phyloP scores from a whole-genome alignment of 164 flowering plant species.

The Vitis vinifera region ASM3070453v1 NC_081808.1:491501-492000 shows the following conservation, averaged over 20 bases:
- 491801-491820: slow-evolving; percentile 95
- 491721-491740: background rate
- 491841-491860: slow-evolving; percentile 74
- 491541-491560: no score
- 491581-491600: no score
- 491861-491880: slow-evolving; percentile 84
- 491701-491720: slow-evolving; percentile 1
- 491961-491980: slow-evolving; percentile 98
- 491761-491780: background rate
- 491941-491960: slow-evolving; percentile 84
- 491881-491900: slow-evolving; percentile 97
- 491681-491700: background rate
- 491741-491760: background rate
- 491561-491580: no score
- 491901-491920: slow-evolving; percentile 86
- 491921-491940: slow-evolving; percentile 97
- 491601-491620: no score
- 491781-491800: slow-evolving; percentile 15
- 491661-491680: background rate
- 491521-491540: no score
- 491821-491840: slow-evolving; percentile 86
- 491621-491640: no score
- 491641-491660: background rate
- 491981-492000: slow-evolving; percentile 96
- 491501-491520: no score